Base-by-base conservation (phyloP, 768 basidiomycete species). In the Favolaschia claudopus region DNA sequence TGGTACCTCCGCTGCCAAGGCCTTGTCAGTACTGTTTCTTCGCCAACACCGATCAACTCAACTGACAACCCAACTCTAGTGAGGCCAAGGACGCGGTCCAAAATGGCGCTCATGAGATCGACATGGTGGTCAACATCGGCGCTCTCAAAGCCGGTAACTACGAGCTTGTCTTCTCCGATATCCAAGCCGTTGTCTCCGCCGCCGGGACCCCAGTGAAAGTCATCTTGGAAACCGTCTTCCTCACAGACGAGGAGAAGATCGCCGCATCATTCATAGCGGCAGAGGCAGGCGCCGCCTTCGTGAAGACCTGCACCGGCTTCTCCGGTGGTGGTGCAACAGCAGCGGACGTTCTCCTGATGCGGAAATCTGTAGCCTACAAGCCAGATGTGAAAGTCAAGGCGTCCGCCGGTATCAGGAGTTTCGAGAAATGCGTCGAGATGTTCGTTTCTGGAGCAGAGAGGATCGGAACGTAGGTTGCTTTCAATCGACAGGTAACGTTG, bases 271-370 rank as follows among this genome's bases (percentile, higher is more conserved):
- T 79, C 47, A 66, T 84, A 5, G 76, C 81, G 4, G 80, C 81
- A 5, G 81, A 82, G 63, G 82, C 83, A 0, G 82, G 82, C 7
- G 83, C 82, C 1, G 69, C 73, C 0, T 84, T 81, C 51, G 82
- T 85, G 17, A 84, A 84, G 68, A 85, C 83, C 0, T 82, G 77
- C 45, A 85, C 83, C 0, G 83, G 83, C 3, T 85, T 84, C 55
- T 75, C 71, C 5, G 76, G 80, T 6, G 82, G 83, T 27, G 81
- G 76, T 1, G 83, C 83, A 1, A 77, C 76, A 2, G 70, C 69
- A 37, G 74, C 75, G 29, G 82, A 85, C 64, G 81, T 84, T 0
- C 62, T 62, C 7, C 63, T 82, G 43, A 80, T 84, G 79, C 77
- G 72, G 49, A 73, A 67, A 48, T 68, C 76, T 0, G 81, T 83